These are phyloP conservation scores for Bipolaris bicolor DNA, from an alignment of 2,329 filamentous ascomycete genomes.

Conservation along the genomic window DNA sequence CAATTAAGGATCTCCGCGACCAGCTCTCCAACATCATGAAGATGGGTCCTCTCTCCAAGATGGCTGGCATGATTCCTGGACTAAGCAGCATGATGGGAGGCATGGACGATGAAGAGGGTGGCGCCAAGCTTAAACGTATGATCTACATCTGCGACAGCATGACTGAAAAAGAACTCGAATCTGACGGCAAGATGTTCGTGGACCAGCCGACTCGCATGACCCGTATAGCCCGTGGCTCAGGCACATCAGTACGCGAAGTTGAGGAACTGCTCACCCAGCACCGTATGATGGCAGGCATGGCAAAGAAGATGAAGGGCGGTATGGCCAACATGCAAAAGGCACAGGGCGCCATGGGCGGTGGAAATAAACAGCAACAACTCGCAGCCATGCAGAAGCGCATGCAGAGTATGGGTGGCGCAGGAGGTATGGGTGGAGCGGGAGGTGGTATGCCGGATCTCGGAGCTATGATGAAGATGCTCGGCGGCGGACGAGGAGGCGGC, in stretches of 20 bases:
- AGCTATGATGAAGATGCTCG: conserved; percentile 90
- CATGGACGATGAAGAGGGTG: conserved; percentile 97
- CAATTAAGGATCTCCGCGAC: conserved; percentile 89
- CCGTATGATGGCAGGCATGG: conserved; percentile 98
- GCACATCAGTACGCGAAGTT: conserved; percentile 89
- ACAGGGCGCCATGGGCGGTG: conserved; percentile 87
- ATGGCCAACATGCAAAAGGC: conserved; percentile 98
- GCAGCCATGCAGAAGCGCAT: conserved; percentile 96
- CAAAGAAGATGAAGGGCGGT: conserved; percentile 97
- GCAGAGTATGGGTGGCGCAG: conserved; percentile 85
- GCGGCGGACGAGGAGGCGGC: conserved; percentile 68
- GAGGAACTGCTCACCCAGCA: conserved; percentile 98
- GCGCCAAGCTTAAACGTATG: conserved; percentile 93
- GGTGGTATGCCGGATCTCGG: conserved; percentile 77
- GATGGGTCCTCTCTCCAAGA: conserved; percentile 96
- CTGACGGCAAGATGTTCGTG: conserved; percentile 91
- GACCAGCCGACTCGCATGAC: conserved; percentile 94
- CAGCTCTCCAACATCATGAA: conserved; percentile 99
- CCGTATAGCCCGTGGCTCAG: conserved; percentile 84
- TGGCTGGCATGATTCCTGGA: conserved; percentile 98
- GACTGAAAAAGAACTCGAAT: conserved; percentile 94
- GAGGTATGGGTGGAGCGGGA: conserved; percentile 63
- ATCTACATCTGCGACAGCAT: conserved; percentile 99
- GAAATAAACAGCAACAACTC: conserved; percentile 90
- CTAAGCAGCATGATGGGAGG: conserved; percentile 92